A percentile compares a stretch with the other conserved stretches of the same genome.
These are phyloP conservation scores for Quillaja saponaria DNA, from an alignment of 306 rosid species.

Conservation along the genomic window DNA sequence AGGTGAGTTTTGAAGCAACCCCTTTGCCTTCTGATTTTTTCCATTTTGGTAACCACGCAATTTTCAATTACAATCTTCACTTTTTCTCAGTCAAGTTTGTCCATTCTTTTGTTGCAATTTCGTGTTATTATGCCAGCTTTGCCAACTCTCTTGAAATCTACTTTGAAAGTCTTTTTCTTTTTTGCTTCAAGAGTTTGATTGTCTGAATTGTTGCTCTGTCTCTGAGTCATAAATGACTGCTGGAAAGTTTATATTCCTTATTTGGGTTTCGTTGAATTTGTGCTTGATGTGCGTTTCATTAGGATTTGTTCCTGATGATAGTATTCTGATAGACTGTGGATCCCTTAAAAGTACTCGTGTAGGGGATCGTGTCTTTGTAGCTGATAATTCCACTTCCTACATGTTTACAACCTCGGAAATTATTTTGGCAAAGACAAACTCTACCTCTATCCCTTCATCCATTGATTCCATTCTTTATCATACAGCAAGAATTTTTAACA, in stretches of 20 bases:
- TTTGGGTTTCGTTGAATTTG: slow-evolving; percentile 48
- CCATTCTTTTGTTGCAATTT: too few relatives aligned
- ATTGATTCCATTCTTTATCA: slow-evolving; percentile 52
- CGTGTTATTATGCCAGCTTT: too few relatives aligned
- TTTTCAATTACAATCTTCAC: too few relatives aligned
- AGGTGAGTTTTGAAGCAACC: too few relatives aligned
- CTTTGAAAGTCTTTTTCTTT: too few relatives aligned
- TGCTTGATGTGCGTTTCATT: slow-evolving; percentile 31
- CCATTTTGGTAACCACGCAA: too few relatives aligned
- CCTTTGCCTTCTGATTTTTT: too few relatives aligned
- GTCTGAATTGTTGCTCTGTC: too few relatives aligned
- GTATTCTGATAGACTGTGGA: slow-evolving; percentile 86
- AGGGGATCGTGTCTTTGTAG: slow-evolving; percentile 53
- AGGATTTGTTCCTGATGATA: slow-evolving; percentile 43
- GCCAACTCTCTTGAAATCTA: too few relatives aligned
- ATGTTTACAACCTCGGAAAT: slow-evolving; percentile 59
- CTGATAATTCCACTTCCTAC: slow-evolving; percentile 57
- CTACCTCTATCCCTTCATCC: slow-evolving; percentile 34
- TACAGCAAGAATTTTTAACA: slow-evolving; percentile 74
- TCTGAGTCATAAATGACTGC: slow-evolving; percentile 30
- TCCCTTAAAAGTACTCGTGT: slow-evolving; percentile 46
- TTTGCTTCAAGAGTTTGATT: too few relatives aligned
- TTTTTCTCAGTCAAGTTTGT: too few relatives aligned
- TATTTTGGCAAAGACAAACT: slow-evolving; percentile 53
- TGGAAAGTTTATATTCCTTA: slow-evolving; percentile 39